These are phyloP conservation scores for Laburnicola sp. DNA, from an alignment of 2,329 filamentous ascomycete species.

Conservation along the genomic window DNA sequence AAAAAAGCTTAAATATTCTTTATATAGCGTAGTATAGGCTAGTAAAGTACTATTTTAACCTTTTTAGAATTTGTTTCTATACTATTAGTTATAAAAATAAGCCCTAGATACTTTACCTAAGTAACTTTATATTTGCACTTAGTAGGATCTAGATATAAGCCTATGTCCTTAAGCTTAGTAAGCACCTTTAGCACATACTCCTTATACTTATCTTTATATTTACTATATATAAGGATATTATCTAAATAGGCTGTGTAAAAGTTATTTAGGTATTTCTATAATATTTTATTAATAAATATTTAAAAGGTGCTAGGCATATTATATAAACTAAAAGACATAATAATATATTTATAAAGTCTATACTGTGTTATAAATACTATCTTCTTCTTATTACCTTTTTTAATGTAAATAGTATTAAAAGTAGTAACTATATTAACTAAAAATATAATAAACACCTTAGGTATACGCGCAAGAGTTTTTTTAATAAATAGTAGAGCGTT, in stretches of 20 bases:
- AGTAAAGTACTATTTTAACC: not conserved
- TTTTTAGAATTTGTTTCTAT: not conserved
- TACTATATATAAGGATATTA: not conserved
- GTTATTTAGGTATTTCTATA: not conserved
- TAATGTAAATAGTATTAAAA: not conserved
- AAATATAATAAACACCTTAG: too few species aligned
- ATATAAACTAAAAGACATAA: not conserved
- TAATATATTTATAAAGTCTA: not conserved
- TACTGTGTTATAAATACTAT: not conserved
- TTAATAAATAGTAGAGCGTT: not conserved
- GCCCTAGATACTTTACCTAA: not conserved
- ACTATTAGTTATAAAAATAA: not conserved
- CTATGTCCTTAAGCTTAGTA: not conserved
- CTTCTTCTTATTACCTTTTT: not conserved
- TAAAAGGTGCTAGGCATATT: not conserved
- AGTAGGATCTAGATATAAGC: not conserved
- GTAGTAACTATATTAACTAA: not conserved
- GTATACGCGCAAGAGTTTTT: not conserved
- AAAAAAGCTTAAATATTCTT: not conserved
- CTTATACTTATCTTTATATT: not conserved
- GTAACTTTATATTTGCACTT: not conserved
- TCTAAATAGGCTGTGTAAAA: not conserved
- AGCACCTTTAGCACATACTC: not conserved
- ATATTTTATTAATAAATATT: not conserved
- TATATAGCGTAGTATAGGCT: not conserved